Evolutionary conservation across 2,329 filamentous ascomycete species (phyloP).

Genomic region (Claviceps quebecensis): DNA sequence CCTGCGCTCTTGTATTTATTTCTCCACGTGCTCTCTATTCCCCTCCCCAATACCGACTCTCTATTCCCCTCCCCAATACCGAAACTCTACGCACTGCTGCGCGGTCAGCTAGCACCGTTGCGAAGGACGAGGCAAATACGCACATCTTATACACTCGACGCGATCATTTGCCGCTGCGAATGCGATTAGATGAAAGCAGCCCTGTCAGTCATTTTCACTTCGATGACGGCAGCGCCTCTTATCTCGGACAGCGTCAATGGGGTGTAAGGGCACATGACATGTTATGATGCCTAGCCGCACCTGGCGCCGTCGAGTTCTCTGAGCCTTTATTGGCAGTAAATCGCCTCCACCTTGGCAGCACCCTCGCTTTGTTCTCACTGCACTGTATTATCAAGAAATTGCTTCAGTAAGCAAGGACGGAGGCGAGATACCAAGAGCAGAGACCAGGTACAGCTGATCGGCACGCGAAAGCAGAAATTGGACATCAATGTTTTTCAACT

Average conservation of each 20-base stretch:
- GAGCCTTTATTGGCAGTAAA: conserved; percentile 3
- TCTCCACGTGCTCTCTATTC: too few species aligned
- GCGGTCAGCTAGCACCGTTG: neutral
- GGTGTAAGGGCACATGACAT: neutral
- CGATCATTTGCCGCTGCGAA: neutral
- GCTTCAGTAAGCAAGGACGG: neutral
- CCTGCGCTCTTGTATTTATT: neutral
- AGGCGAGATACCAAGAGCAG: too few species aligned
- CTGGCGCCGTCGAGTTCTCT: conserved; percentile 3
- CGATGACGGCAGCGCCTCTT: neutral
- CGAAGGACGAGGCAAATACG: too few species aligned
- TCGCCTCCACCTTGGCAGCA: conserved; percentile 1
- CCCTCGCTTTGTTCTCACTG: neutral
- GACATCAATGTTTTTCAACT: neutral
- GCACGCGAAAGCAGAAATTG: neutral
- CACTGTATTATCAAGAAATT: neutral
- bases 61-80: neutral
- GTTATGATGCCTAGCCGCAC: neutral
- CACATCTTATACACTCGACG: neutral
- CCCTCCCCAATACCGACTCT: neutral
- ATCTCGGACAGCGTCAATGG: neutral
- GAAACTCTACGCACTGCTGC: neutral
- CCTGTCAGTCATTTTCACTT: neutral
- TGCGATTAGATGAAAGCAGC: neutral
- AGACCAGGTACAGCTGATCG: neutral